Conservation (phyloP, 2,329 filamentous ascomycete species). For the Cladophialophora exuberans region DNA sequence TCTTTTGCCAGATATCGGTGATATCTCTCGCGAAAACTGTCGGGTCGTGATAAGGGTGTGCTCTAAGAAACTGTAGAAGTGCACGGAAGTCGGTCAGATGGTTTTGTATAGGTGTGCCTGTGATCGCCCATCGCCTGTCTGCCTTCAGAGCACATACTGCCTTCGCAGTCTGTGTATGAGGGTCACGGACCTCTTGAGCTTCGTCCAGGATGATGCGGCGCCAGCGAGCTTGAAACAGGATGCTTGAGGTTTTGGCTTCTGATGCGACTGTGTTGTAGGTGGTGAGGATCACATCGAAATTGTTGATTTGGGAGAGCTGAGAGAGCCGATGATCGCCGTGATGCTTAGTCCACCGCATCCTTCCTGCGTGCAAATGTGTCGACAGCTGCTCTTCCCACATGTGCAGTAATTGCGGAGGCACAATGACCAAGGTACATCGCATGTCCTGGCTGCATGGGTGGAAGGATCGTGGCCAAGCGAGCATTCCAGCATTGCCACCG, state of each 20-base stretch:
- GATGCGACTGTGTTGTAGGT: slow-evolving; percentile 48
- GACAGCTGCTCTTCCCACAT: slow-evolving; percentile 45
- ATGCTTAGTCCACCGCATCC: neutral
- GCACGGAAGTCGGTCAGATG: slow-evolving; percentile 46
- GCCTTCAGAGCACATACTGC: slow-evolving; percentile 46
- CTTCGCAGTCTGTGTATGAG: slow-evolving; percentile 39
- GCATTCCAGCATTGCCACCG: no score
- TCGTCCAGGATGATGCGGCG: slow-evolving; percentile 47
- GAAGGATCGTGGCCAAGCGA: neutral
- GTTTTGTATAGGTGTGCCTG: slow-evolving; percentile 57
- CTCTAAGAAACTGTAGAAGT: slow-evolving; percentile 50
- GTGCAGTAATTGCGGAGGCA: slow-evolving; percentile 44
- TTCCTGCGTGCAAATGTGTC: slow-evolving; percentile 31
- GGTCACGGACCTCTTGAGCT: slow-evolving; percentile 49
- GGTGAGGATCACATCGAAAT: slow-evolving; percentile 41
- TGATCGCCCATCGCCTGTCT: slow-evolving; percentile 50
- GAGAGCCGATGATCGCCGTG: neutral
- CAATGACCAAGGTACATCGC: slow-evolving; percentile 39
- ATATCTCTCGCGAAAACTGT: slow-evolving; percentile 47
- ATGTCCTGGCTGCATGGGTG: neutral
- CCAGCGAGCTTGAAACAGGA: slow-evolving; percentile 44
- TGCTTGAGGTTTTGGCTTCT: slow-evolving; percentile 39
- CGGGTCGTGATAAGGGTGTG: slow-evolving; percentile 46
- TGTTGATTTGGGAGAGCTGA: slow-evolving; percentile 14
- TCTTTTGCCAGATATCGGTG: slow-evolving; percentile 12